A percentile compares a stretch with the other conserved stretches of the same genome.
These are phyloP conservation scores for Dactylonectria estremocensis DNA, from an alignment of 2,329 filamentous ascomycete genomes.

Conservation along the genomic window DNA sequence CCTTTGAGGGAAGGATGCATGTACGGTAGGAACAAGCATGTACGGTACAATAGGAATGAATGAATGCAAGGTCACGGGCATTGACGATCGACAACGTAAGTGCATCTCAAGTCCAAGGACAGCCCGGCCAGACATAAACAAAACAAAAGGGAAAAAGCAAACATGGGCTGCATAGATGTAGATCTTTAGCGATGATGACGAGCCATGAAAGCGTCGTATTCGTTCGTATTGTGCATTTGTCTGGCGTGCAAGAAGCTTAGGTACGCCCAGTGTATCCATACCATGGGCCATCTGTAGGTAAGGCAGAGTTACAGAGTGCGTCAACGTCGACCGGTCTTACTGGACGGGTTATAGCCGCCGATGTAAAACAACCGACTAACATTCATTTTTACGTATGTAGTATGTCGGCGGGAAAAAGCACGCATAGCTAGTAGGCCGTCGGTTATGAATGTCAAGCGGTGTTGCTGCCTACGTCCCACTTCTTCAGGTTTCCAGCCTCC, in stretches of 20 bases:
- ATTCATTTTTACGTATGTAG: not conserved
- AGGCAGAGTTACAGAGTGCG: not conserved
- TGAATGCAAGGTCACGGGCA: conserved; percentile 18
- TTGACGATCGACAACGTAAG: not conserved
- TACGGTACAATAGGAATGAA: no score
- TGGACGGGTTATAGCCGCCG: not conserved
- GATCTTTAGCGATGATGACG: conserved; percentile 5
- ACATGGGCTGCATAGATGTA: conserved; percentile 2
- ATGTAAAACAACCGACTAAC: not conserved
- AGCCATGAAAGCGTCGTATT: conserved; percentile 15
- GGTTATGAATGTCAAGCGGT: not conserved
- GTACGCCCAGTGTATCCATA: not conserved
- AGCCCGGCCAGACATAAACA: conserved; percentile 4
- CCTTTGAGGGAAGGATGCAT: conserved; percentile 10
- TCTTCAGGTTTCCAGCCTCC: not conserved
- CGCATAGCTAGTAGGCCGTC: not conserved
- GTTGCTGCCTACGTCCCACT: conserved; percentile 1
- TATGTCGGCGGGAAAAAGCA: not conserved
- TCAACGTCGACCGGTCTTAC: not conserved
- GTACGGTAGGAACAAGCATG: not conserved
- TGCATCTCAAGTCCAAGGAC: conserved; percentile 5
- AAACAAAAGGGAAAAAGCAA: conserved; percentile 6
- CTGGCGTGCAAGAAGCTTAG: not conserved
- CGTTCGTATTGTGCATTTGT: not conserved
- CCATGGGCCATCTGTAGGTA: no score